Conservation (phyloP, 2,329 filamentous ascomycete species). For the Claviceps citrina region DNA sequence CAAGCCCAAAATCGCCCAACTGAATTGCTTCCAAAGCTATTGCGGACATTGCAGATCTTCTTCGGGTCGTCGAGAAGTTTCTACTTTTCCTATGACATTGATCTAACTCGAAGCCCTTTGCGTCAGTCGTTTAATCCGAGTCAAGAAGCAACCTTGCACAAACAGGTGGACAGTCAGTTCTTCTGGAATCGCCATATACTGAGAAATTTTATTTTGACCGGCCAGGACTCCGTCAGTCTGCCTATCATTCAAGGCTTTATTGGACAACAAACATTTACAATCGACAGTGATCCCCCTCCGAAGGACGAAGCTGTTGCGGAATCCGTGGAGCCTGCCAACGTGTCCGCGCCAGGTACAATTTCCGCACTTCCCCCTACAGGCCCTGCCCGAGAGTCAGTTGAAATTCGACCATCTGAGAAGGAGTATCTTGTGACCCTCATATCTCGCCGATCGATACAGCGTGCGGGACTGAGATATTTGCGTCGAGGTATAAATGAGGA, state of each 20-base stretch:
- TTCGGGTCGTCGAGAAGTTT: conserved; percentile 74
- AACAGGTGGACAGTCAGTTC: conserved; percentile 59
- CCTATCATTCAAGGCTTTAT: conserved; percentile 91
- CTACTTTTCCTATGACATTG: conserved; percentile 89
- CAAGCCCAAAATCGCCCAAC: conserved; percentile 16
- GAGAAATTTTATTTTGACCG: conserved; percentile 56
- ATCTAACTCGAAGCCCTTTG: conserved; percentile 58
- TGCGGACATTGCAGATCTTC: conserved; percentile 70
- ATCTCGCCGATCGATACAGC: conserved; percentile 72
- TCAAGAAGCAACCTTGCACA: conserved; percentile 43
- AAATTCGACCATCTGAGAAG: conserved; percentile 33
- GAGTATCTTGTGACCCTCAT: conserved; percentile 73
- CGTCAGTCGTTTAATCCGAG: conserved; percentile 13
- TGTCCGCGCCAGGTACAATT: conserved; percentile 18
- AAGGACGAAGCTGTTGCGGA: conserved; percentile 30
- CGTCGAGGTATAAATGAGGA: conserved; percentile 82
- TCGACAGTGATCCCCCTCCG: conserved; percentile 47
- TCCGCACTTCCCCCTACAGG: conserved; percentile 13
- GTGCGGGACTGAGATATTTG: conserved; percentile 79
- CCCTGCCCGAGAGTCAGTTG: conserved; percentile 17
- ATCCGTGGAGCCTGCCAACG: conserved; percentile 29
- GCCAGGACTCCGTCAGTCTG: conserved; percentile 54
- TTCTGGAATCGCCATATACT: conserved; percentile 84
- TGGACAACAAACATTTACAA: conserved; percentile 66
- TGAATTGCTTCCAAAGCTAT: conserved; percentile 61